phyloP scores from a whole-genome alignment of 176 grass and related monocot genomes.

The Cymbopogon citratus region DNA sequence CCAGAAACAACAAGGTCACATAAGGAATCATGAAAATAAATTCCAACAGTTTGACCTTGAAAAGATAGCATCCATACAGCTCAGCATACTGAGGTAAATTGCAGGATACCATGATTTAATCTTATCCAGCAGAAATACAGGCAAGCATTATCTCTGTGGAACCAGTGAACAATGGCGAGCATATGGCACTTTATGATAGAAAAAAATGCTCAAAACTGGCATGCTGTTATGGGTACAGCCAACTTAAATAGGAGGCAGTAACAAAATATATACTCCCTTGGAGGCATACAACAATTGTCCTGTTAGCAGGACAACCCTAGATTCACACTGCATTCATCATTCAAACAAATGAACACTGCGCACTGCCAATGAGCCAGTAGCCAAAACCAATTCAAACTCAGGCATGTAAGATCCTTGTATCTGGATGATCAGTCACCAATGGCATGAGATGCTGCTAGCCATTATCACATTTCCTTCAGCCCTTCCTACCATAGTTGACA shows the following conservation, averaged over 20 bases:
- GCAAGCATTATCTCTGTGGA: background rate
- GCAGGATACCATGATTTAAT: constrained; percentile 13
- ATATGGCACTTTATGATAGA: constrained; percentile 15
- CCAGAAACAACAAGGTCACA: constrained; percentile 23
- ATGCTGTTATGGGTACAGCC: background rate
- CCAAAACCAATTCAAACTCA: constrained; percentile 15
- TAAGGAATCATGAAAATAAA: constrained; percentile 10
- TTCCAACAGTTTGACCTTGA: constrained; percentile 19
- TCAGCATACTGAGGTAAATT: constrained; percentile 4
- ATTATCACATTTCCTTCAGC: constrained; percentile 2
- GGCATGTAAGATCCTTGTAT: background rate
- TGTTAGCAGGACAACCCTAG: constrained; percentile 30
- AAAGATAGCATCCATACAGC: constrained; percentile 22
- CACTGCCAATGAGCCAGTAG: background rate
- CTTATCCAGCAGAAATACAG: constrained; percentile 19
- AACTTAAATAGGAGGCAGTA: constrained; percentile 11
- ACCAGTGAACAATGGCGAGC: constrained; percentile 2
- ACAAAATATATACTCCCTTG: constrained; percentile 15
- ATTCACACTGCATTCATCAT: constrained; percentile 21
- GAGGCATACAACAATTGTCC: constrained; percentile 1
- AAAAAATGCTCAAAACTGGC: constrained; percentile 9
- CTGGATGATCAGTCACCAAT: background rate
- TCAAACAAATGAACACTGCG: constrained; percentile 1
- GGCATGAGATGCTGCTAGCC: constrained; percentile 6
- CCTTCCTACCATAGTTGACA: constrained; percentile 10